Evolutionary conservation across 2,329 filamentous ascomycete species (phyloP).

Genomic region (Aspergillus cejpii): DNA sequence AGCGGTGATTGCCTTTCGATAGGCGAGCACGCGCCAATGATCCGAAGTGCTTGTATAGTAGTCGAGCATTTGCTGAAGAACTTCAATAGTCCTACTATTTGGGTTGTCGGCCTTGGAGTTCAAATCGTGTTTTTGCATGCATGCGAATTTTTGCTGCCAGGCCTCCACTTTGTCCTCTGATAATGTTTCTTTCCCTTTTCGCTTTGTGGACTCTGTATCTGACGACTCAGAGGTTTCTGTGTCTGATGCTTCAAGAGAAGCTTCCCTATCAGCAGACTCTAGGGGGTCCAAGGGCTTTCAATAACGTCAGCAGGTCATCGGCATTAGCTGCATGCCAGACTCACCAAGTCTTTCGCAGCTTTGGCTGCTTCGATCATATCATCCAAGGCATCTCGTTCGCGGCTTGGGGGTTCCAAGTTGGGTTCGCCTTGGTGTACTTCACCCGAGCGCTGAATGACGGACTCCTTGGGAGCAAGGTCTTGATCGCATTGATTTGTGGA

Average conservation of each 20-base stretch:
- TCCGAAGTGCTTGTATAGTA: slow-evolving; percentile 72
- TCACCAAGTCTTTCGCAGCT: slow-evolving; percentile 52
- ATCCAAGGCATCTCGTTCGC: slow-evolving; percentile 52
- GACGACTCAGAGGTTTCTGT: slow-evolving; percentile 13
- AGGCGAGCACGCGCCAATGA: slow-evolving; percentile 67
- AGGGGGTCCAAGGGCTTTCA: slow-evolving; percentile 31
- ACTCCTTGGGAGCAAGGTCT: not conserved
- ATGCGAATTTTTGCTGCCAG: slow-evolving; percentile 47
- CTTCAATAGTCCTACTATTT: slow-evolving; percentile 67
- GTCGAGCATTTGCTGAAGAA: slow-evolving; percentile 70
- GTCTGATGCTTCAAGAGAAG: slow-evolving; percentile 9
- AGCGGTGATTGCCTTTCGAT: slow-evolving; percentile 68
- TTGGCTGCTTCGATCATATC: slow-evolving; percentile 58
- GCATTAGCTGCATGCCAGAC: slow-evolving; percentile 3
- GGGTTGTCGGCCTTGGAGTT: slow-evolving; percentile 50
- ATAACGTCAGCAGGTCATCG: not conserved
- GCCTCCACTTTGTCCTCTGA: slow-evolving; percentile 11
- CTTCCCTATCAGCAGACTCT: slow-evolving; percentile 25
- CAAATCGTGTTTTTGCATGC: slow-evolving; percentile 53
- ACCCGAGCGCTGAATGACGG: not conserved
- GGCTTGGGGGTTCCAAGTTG: slow-evolving; percentile 5
- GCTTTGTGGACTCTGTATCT: slow-evolving; percentile 10
- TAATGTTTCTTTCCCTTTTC: slow-evolving; percentile 11
- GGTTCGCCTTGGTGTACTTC: slow-evolving; percentile 4
- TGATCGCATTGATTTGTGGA: slow-evolving; percentile 2